Percentiles rank a stretch among this genome's conserved stretches.
Evolutionary conservation across 2,329 filamentous ascomycete species (phyloP).

Genomic region (Aspergillus chevalieri): DNA sequence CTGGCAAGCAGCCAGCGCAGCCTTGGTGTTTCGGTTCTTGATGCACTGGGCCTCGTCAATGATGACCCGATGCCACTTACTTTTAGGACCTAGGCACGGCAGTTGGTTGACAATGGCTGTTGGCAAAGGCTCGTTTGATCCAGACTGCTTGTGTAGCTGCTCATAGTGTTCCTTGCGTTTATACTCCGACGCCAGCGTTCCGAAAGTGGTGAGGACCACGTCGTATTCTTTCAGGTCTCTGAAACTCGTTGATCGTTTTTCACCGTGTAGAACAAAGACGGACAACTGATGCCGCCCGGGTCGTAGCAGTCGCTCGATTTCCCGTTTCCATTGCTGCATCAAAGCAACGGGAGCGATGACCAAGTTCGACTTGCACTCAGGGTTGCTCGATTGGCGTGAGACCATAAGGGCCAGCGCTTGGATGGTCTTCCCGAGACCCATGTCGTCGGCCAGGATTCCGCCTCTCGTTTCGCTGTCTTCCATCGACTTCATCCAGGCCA

Average conservation of each 20-base stretch:
- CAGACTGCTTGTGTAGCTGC: constrained; percentile 44
- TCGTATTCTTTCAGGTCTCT: constrained; percentile 60
- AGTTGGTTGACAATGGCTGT: constrained; percentile 32
- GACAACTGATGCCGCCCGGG: constrained; percentile 50
- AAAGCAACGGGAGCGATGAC: constrained; percentile 76
- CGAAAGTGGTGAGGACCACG: constrained; percentile 73
- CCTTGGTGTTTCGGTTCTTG: constrained; percentile 64
- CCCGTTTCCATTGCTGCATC: constrained; percentile 76
- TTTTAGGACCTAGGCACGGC: constrained; percentile 55
- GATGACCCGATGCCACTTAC: constrained; percentile 63
- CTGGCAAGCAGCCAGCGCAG: constrained; percentile 53
- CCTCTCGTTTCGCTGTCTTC: constrained; percentile 67
- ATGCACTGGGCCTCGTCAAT: constrained; percentile 76
- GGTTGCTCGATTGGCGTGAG: constrained; percentile 55
- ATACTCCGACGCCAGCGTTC: constrained; percentile 61
- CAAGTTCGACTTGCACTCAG: constrained; percentile 64
- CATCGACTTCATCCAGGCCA: constrained; percentile 70
- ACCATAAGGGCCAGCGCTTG: constrained; percentile 74
- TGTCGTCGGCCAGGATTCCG: constrained; percentile 72
- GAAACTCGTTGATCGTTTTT: constrained; percentile 52
- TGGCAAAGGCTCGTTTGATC: constrained; percentile 18
- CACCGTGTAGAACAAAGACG: constrained; percentile 64
- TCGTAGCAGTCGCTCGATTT: constrained; percentile 67
- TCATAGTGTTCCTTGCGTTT: constrained; percentile 54
- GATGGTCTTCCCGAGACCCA: constrained; percentile 81